Base-by-base conservation (phyloP, 2,329 filamentous ascomycete genomes). In the Zasmidium citrigriseum region DNA sequence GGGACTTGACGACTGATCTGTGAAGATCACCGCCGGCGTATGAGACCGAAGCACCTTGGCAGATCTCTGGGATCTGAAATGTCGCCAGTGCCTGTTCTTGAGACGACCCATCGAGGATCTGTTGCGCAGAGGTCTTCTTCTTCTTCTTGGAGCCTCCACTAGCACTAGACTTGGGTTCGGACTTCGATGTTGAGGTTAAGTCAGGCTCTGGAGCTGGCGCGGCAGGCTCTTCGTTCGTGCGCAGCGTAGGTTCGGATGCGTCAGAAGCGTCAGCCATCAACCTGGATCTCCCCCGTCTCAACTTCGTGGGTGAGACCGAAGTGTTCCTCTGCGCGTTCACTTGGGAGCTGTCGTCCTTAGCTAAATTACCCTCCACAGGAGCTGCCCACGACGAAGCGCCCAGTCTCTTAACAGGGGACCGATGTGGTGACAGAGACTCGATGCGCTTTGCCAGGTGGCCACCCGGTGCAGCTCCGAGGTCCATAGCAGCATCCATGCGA, bases 1-100 rank as follows among this genome's bases (percentile, higher is more conserved):
- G 68, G 59, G 75, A 74, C 46, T 73, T 70, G 46, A 67, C 68
- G 1, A 78, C 66, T 61, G 78, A 75, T 52, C 77, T 72, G 53
- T 77, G 59, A 46, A 71, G 64, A 22, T 64, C 62, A 11, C 68
- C 64, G 2, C 59, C 51, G 16, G 64, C 65, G 54, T 67, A 72
- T 29, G 52, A 64, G 9, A 70, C 58, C 10, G 60, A 54, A 55
- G 66, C 67, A 11, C 59, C 65, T 5, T 56, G 38, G 29, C 62
- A 67, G n/a, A 64, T 21, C 4, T 64, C 58, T 1, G 70, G 68
- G 4, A 62, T 20, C 45, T 59, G 25, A 38, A 69, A 70, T 2
- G 57, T 44, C 27, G 62, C 52, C 20, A 68, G 20, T 5, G 56
- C 63, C 20, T 58, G 48, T 45, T 56, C 55, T 22, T 14, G 21